Conservation (phyloP, 2,329 filamentous ascomycete genomes). For the Nothopassalora personata region DNA sequence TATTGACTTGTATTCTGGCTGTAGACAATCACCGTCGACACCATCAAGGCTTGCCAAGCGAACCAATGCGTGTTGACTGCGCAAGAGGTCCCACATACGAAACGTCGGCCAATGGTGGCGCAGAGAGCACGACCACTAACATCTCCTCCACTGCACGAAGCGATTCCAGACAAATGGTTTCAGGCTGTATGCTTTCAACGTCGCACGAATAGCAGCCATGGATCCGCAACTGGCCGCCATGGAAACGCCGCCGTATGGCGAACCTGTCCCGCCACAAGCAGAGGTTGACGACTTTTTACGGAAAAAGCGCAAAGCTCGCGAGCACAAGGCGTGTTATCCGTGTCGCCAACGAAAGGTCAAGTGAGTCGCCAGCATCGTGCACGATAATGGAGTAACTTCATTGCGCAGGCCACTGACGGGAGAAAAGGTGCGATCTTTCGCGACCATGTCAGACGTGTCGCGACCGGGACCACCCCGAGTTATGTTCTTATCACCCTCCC, state of each 20-base stretch:
- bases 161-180: not conserved
- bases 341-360: slow-evolving; percentile 41
- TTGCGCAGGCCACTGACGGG: slow-evolving; percentile 2
- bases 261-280: slow-evolving; percentile 33
- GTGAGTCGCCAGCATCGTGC: slow-evolving; percentile 12
- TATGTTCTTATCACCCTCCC: slow-evolving; percentile 40
- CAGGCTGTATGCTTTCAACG: not conserved
- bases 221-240: slow-evolving; percentile 21
- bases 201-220: slow-evolving; percentile 6
- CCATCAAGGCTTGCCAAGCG: not conserved
- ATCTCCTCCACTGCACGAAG: not conserved
- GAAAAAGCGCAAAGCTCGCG: slow-evolving; percentile 47
- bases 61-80: not conserved
- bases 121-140: not conserved
- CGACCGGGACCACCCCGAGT: slow-evolving; percentile 47
- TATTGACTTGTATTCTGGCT: not conserved
- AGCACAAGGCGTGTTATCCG: slow-evolving; percentile 51
- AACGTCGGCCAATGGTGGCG: not conserved
- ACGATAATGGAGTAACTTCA: not conserved
- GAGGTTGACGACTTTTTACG: slow-evolving; percentile 48
- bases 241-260: slow-evolving; percentile 9
- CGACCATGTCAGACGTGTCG: slow-evolving; percentile 49
- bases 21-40: not conserved
- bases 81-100: not conserved
- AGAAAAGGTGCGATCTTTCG: slow-evolving; percentile 40